Evolutionary conservation across 192 early-diverging fungal species (phyloP), one percentile per base, ranked within the genome.

Genomic region (Entrophospora sp.): DNA sequence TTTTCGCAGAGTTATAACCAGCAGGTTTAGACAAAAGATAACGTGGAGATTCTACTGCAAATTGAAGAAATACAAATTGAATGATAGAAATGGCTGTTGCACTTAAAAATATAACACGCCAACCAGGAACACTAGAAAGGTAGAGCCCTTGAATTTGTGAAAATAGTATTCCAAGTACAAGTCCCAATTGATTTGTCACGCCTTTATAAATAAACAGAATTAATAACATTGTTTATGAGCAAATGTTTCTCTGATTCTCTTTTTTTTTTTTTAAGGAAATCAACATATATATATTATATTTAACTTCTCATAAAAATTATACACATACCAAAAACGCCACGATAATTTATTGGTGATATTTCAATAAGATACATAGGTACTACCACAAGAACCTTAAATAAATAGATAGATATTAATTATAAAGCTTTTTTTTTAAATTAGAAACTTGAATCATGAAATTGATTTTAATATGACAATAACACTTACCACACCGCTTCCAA

Each of bases 351-450:
- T 2, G 93, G 89, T 4, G 86, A 79, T 18, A 87, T 76, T 61
- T 94, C 93, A 52, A 85, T 79, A 42, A 93, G 81, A 73, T 91
- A 94, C 48, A 85, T 84, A 1, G 94, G 91, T 5, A 89, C 85
- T 27, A 91, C 82, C 14, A 91, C 92, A 27, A 82, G 80, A 2
- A 74, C 49, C 64, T 65, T 25, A 22, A 4, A 61, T 31, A 44
- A 44, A 37, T 30, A 10, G 36, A 36, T 3, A 38, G 6, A 18
- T 36, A 20, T 22, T 25, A 2, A 22, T 24, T 24, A 1, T 27
- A 38, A 57, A 36, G 12, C 1, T 22, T 0, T 18, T 36, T 37
- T 1, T 36, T 25, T 1, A 14, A 18, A 45, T 45, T 30, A 43
- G n/a, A 30, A 45, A 45, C 18, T 28, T 20, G 28, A 3, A 24